Conservation (phyloP, 116 monocot genomes). For the Dioscorea cayenensis region DNA sequence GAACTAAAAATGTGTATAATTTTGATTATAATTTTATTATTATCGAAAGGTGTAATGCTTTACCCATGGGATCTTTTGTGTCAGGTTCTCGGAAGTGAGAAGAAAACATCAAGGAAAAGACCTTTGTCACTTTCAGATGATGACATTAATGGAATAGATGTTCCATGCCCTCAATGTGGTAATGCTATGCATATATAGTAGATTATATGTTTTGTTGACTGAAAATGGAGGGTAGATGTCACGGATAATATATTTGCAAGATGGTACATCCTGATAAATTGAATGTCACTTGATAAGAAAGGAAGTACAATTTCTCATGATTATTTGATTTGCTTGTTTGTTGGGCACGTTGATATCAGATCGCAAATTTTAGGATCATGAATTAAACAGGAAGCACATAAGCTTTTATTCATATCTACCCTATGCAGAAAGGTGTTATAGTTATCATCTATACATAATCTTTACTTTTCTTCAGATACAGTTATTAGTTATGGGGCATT, state of each 20-base stretch:
- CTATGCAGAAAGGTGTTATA: no score
- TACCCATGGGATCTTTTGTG: not conserved
- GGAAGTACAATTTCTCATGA: not conserved
- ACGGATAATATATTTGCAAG: not conserved
- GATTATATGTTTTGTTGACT: not conserved
- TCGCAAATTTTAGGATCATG: no score
- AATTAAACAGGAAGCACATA: no score
- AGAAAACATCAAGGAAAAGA: slow-evolving; percentile 47
- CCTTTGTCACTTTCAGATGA: slow-evolving; percentile 25
- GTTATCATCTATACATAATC: no score
- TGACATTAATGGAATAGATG: slow-evolving; percentile 18
- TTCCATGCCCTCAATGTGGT: slow-evolving; percentile 81
- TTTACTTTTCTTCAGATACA: no score
- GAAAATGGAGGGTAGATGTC: not conserved
- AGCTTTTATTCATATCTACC: no score
- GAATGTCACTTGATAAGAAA: not conserved
- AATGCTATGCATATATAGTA: slow-evolving; percentile 12
- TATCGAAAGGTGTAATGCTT: no score
- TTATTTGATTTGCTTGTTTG: not conserved
- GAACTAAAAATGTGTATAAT: no score
- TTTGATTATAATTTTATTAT: no score
- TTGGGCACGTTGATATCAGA: no score
- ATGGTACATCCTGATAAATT: not conserved
- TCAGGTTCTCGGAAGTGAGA: slow-evolving; percentile 39
- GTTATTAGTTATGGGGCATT: no score